phyloP scores from a whole-genome alignment of 306 rosid species.

The Medicago truncatula region DNA sequence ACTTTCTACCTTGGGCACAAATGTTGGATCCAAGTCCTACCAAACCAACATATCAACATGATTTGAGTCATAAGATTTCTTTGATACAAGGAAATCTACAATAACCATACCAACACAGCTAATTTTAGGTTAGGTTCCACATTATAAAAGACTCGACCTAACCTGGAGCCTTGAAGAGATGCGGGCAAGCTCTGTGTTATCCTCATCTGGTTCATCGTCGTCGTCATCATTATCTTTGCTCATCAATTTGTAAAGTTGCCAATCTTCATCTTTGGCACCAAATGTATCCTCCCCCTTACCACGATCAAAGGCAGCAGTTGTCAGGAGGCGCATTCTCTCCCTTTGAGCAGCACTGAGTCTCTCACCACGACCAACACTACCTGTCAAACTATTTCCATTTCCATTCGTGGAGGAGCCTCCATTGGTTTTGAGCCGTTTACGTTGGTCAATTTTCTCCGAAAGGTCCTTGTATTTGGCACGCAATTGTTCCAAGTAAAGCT shows the following conservation, averaged over 20 bases:
- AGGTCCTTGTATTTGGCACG: conserved; percentile 75
- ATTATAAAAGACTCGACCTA: conserved; percentile 24
- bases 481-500: conserved; percentile 81
- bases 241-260: conserved; percentile 87
- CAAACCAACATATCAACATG: conserved; percentile 40
- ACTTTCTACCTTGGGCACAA: conserved; percentile 72
- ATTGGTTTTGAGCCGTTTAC: conserved; percentile 52
- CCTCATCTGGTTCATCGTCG: conserved; percentile 71
- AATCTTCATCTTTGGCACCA: conserved; percentile 91
- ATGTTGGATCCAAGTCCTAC: conserved; percentile 86
- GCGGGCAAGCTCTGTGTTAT: conserved; percentile 73
- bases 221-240: conserved; percentile 60
- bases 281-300: conserved; percentile 88
- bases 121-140: not conserved
- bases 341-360: conserved; percentile 91
- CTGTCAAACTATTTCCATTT: conserved; percentile 46
- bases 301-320: conserved; percentile 96
- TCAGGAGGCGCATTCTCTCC: conserved; percentile 98
- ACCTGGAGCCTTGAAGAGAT: conserved; percentile 88
- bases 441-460: conserved; percentile 57
- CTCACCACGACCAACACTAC: conserved; percentile 78
- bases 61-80: not conserved
- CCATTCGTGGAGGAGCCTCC: conserved; percentile 47
- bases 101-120: not conserved
- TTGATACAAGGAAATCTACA: not conserved